phyloP scores from a whole-genome alignment of 495 filamentous ascomycete species.

The Penicillium bovifimosum region DNA sequence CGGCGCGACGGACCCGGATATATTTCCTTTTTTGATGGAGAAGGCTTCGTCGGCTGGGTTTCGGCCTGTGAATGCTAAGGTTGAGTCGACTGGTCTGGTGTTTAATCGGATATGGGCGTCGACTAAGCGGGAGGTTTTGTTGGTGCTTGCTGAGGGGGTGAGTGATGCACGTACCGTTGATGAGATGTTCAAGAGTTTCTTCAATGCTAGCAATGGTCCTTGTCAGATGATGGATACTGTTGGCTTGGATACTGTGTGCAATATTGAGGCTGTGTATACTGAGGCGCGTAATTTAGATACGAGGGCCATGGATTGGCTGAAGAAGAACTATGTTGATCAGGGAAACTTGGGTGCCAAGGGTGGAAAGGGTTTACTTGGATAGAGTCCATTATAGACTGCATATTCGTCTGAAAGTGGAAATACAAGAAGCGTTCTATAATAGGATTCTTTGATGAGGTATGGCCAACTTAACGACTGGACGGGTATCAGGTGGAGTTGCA shows the following conservation, averaged over 20 bases:
- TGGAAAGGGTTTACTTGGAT: constrained; percentile 18
- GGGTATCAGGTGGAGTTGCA: constrained; percentile 1
- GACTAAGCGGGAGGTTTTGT: constrained; percentile 44
- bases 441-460: not conserved
- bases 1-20: constrained; percentile 36
- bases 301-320: constrained; percentile 29
- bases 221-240: constrained; percentile 47
- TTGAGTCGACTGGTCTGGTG: constrained; percentile 45
- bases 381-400: not conserved
- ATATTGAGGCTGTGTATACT: constrained; percentile 34
- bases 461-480: not conserved
- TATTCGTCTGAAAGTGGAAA: not conserved
- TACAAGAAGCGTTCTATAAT: not conserved
- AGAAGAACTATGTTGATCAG: constrained; percentile 31
- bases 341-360: constrained; percentile 40
- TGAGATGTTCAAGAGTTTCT: constrained; percentile 42
- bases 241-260: constrained; percentile 40
- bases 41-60: constrained; percentile 37
- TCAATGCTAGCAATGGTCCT: constrained; percentile 39
- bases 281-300: constrained; percentile 19
- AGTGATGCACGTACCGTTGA: constrained; percentile 38
- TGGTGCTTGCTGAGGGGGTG: constrained; percentile 41
- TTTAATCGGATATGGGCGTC: constrained; percentile 49
- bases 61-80: constrained; percentile 35
- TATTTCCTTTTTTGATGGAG: constrained; percentile 39